Evolutionary conservation across 2,329 filamentous ascomycete genomes (phyloP).

Genomic region (Erysiphe pulchra): DNA sequence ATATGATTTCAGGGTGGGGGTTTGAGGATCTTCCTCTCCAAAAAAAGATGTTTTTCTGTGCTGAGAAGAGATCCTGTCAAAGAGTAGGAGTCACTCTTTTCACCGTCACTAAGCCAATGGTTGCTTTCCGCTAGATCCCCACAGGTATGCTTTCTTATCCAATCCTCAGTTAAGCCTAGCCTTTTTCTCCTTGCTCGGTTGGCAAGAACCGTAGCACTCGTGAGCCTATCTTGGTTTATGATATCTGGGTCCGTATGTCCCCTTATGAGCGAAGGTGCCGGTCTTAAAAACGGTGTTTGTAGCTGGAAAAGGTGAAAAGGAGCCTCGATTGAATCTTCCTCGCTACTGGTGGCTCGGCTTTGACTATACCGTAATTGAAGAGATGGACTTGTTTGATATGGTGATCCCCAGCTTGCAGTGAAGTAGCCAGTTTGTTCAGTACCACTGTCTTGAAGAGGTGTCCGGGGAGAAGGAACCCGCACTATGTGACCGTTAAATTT

Average conservation of each 20-base stretch:
- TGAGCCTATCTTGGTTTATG: constrained; percentile 12
- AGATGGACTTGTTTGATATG: constrained; percentile 42
- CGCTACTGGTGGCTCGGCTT: constrained; percentile 28
- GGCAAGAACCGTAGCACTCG: constrained; percentile 30
- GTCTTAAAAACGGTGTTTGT: constrained; percentile 34
- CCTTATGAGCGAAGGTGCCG: constrained; percentile 19
- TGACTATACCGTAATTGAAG: constrained; percentile 11
- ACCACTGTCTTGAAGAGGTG: constrained; percentile 16
- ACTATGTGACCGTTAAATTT: constrained; percentile 28
- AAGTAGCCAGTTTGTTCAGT: constrained; percentile 20
- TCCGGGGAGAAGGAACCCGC: constrained; percentile 28
- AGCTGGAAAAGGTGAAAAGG: constrained; percentile 35
- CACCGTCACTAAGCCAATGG: constrained; percentile 62
- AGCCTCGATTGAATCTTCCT: constrained; percentile 31
- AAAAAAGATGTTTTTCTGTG: constrained; percentile 21
- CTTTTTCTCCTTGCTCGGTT: constrained; percentile 33
- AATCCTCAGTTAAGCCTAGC: constrained; percentile 51
- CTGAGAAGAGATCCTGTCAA: constrained; percentile 36
- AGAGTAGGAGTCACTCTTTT: constrained; percentile 51
- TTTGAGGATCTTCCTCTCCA: constrained; percentile 16
- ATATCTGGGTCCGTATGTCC: constrained; percentile 16
- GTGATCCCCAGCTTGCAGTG: constrained; percentile 78
- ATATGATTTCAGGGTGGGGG: constrained; percentile 12
- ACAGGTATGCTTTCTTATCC: constrained; percentile 65
- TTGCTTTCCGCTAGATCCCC: constrained; percentile 42